Conservation (phyloP, 1,284 basidiomycete species). For the Ustilago trichophora region DNA sequence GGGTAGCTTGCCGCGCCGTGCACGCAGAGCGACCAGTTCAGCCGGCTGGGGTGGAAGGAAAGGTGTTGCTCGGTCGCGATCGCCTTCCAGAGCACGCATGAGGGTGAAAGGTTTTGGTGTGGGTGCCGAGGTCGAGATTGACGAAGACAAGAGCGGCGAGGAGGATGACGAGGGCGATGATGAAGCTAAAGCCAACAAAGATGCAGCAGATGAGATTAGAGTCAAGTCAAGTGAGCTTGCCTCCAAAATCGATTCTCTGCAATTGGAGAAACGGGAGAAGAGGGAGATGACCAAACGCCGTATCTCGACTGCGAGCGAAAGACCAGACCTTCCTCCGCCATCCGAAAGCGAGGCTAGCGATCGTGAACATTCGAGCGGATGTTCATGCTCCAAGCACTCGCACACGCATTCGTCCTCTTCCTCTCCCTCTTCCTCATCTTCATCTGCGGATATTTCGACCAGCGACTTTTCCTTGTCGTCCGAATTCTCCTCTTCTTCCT, state of each 20-base stretch:
- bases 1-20: conserved; percentile 25
- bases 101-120: conserved; percentile 46
- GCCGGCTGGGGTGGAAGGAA: conserved; percentile 5
- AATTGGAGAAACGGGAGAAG: conserved; percentile 1
- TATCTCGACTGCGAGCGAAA: conserved; percentile 35
- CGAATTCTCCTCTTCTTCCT: background rate
- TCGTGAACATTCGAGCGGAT: background rate
- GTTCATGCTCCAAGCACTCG: conserved; percentile 4
- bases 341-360: conserved; percentile 18
- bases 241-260: conserved; percentile 2
- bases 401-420: background rate
- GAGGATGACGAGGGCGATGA: conserved; percentile 69
- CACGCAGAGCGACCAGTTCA: conserved; percentile 17
- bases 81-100: conserved; percentile 36
- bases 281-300: conserved; percentile 23
- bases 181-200: conserved; percentile 27
- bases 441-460: background rate
- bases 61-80: conserved; percentile 14
- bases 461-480: conserved; percentile 28
- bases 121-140: conserved; percentile 51
- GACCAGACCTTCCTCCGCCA: conserved; percentile 37
- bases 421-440: conserved; percentile 7
- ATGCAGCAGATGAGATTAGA: background rate
- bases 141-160: conserved; percentile 39
- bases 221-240: background rate